A percentile compares a stretch with the other conserved stretches of the same genome.
Evolutionary conservation across 2,329 filamentous ascomycete genomes (phyloP).

Genomic region (Biscogniauxia marginata): DNA sequence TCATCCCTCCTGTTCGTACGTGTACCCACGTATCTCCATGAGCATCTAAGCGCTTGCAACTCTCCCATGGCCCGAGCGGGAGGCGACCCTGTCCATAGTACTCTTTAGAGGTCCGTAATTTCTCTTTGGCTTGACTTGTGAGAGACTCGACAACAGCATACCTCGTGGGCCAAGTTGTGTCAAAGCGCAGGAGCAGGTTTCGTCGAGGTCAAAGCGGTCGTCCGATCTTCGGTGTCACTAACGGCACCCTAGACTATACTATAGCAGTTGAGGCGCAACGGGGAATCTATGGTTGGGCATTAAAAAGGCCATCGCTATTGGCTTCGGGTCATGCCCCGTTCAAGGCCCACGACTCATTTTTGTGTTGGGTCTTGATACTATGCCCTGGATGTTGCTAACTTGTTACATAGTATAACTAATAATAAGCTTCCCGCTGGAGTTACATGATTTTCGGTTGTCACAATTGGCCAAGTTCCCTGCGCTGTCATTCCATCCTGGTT

Average conservation of each 20-base stretch:
- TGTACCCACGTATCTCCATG: not conserved
- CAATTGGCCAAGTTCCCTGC: not conserved
- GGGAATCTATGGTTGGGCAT: not conserved
- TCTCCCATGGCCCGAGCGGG: not conserved
- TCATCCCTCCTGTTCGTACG: not conserved
- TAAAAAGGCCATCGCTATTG: not conserved
- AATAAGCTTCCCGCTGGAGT: not conserved
- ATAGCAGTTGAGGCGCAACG: not conserved
- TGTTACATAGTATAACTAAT: not conserved
- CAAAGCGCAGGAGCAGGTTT: slow-evolving; percentile 4
- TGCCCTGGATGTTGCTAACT: not conserved
- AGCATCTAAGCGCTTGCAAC: not conserved
- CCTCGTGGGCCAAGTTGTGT: slow-evolving; percentile 1
- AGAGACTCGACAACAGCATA: not conserved
- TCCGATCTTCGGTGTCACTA: slow-evolving; percentile 1
- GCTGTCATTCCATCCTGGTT: not conserved
- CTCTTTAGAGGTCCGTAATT: not conserved
- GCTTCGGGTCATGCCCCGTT: not conserved
- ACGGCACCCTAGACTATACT: not conserved
- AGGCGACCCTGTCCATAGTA: not conserved
- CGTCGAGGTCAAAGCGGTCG: slow-evolving; percentile 7
- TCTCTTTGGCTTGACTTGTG: not conserved
- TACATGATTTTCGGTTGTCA: not conserved
- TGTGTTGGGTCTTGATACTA: not conserved
- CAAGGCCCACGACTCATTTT: not conserved